Evolutionary conservation across 148 eudicot genomes (phyloP), one percentile per base, ranked within the genome.

Genomic region (Rhododendron williamsianum): DNA sequence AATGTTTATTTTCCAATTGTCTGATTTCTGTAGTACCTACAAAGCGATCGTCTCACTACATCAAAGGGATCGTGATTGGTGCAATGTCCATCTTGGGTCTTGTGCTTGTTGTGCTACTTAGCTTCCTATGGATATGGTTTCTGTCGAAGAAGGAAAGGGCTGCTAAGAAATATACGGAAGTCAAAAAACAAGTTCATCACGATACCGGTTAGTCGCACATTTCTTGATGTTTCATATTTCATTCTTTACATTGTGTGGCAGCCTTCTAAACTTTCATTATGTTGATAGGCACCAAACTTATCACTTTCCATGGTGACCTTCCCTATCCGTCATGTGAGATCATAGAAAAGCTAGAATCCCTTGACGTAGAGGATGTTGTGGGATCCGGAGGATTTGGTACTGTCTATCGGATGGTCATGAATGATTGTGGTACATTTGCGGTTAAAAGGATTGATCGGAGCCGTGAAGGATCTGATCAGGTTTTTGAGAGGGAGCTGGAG

Each of bases 351-450:
- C 91, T 96, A 41, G 99, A 96, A 86, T 90, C 97, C 60, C 93
- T 96, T 81, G 90, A 91, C 11, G 94, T 93, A 71, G 98, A 96
- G 85, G 93, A 96, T 77, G 89, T 96, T 79, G 98, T 96, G 33
- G 99, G 99, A 80, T 92, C 98, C 7, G 99, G 99, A 84, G 99
- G 99, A 38, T 96, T 91, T 86, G 99, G 99, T 51, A 96, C 98
- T 13, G 99, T 96, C 1, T 96, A 95, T 76, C 89, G 95, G 85
- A 92, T 96, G 98, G 98, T 95, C 84, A 96, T 96, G 99, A 95
- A 96, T 89, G 99, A 96, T 88, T 95, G 96, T 91, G 96, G 94
- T 43, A 94, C 96, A 83, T 96, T 95, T 88, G 99, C 99, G 76
- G 98, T 96, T 25, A 96, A 96, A 86, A 92, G 90, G 88, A 94